phyloP scores from a whole-genome alignment of 208 protist species.

The Wallacemonas sp. region DNA sequence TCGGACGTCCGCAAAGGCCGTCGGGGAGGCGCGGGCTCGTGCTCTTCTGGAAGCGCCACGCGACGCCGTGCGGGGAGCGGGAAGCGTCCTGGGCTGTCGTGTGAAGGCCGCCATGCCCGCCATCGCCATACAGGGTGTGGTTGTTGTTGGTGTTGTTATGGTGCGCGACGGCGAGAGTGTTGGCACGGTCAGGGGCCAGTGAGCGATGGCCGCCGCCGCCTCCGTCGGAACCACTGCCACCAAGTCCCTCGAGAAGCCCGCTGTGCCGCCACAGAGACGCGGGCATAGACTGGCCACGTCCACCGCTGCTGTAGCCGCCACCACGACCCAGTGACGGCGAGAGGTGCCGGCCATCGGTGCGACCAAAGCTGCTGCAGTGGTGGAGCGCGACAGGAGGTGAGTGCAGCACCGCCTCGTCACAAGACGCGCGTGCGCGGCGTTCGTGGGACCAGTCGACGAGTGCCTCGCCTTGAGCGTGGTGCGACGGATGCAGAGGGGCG shows the following conservation, averaged over 20 bases:
- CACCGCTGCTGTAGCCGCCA: background rate
- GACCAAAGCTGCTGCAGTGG: background rate
- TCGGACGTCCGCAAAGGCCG: background rate
- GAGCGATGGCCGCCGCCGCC: conserved; percentile 22
- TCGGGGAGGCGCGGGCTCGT: conserved; percentile 4
- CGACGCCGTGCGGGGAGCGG: background rate
- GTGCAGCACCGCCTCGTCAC: background rate
- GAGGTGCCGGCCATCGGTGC: background rate
- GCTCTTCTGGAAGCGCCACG: background rate
- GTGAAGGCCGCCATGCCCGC: no score
- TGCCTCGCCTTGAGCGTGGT: no score
- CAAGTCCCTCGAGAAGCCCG: background rate
- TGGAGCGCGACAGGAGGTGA: background rate
- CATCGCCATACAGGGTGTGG: background rate
- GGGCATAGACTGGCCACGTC: conserved; percentile 9
- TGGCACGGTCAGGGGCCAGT: conserved; percentile 34
- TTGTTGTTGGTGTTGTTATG: background rate
- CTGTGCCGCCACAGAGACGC: conserved; percentile 1
- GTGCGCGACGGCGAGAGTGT: conserved; percentile 3
- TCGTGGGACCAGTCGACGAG: conserved; percentile 1
- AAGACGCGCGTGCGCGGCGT: background rate
- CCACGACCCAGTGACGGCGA: background rate
- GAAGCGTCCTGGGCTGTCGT: background rate
- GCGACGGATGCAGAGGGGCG: no score
- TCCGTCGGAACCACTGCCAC: background rate